phyloP scores from a whole-genome alignment of 495 filamentous ascomycete species.

The Physcia stellaris region DNA sequence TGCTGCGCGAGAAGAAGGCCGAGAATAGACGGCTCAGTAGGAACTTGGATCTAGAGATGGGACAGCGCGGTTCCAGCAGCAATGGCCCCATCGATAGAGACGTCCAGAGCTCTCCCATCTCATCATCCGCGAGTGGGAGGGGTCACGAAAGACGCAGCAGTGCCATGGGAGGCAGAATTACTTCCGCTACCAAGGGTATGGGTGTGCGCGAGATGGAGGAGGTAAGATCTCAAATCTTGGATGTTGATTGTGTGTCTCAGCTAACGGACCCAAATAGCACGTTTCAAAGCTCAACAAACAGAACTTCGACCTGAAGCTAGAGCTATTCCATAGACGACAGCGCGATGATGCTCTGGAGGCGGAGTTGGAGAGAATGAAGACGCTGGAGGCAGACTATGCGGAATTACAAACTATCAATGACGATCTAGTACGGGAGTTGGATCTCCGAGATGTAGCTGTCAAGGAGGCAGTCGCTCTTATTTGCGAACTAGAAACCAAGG shows the following conservation, averaged over 20 bases:
- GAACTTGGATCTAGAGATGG: too few species aligned
- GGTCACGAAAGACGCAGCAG: too few species aligned
- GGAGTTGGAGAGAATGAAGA: constrained; percentile 52
- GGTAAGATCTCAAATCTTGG: constrained; percentile 17
- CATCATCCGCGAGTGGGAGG: too few species aligned
- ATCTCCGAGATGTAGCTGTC: constrained; percentile 63
- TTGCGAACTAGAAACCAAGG: constrained; percentile 53
- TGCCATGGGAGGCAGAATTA: too few species aligned
- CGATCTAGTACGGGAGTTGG: constrained; percentile 51
- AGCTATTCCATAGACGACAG: constrained; percentile 59
- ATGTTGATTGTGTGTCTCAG: constrained; percentile 2
- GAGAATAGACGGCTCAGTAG: too few species aligned
- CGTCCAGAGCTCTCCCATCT: too few species aligned
- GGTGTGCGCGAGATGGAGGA: constrained; percentile 37
- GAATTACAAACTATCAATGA: constrained; percentile 57
- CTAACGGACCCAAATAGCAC: constrained; percentile 20
- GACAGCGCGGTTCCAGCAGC: too few species aligned
- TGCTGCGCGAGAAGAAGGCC: constrained; percentile 30
- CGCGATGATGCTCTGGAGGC: constrained; percentile 52
- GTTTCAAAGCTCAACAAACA: constrained; percentile 62
- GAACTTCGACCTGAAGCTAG: constrained; percentile 83
- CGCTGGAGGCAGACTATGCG: constrained; percentile 56
- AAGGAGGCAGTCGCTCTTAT: constrained; percentile 76
- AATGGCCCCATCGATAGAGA: too few species aligned
- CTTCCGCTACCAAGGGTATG: constrained; percentile 35